Conservation (phyloP, 345 rosid species). For the Boechera retrofracta region DNA sequence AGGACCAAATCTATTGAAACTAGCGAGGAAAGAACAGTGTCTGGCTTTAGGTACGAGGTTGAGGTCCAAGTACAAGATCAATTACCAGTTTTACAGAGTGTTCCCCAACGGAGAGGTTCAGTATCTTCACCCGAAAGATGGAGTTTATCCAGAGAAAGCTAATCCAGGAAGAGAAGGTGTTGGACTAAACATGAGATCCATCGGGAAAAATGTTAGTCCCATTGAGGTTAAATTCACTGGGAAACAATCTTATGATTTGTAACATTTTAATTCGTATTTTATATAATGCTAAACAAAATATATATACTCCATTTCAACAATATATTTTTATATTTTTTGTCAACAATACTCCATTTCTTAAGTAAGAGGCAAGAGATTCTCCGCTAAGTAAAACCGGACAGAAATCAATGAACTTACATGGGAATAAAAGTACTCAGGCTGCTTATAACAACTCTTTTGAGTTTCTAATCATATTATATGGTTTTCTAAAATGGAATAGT, state of each 20-base stretch:
- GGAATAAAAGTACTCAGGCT: too few species aligned
- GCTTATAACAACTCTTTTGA: too few species aligned
- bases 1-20: slow-evolving; percentile 79
- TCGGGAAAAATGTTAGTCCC: slow-evolving; percentile 79
- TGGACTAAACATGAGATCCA: slow-evolving; percentile 72
- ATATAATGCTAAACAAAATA: too few species aligned
- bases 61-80: slow-evolving; percentile 92
- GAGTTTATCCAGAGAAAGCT: slow-evolving; percentile 89
- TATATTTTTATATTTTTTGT: too few species aligned
- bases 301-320: too few species aligned
- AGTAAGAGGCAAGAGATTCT: too few species aligned
- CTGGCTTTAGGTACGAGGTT: slow-evolving; percentile 79
- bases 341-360: too few species aligned
- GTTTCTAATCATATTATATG: too few species aligned
- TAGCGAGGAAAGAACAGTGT: slow-evolving; percentile 92
- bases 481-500: too few species aligned
- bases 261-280: slow-evolving; percentile 22
- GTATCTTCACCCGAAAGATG: slow-evolving; percentile 86
- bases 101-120: slow-evolving; percentile 90
- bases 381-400: too few species aligned
- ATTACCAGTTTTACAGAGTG: slow-evolving; percentile 83
- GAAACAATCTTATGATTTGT: slow-evolving; percentile 77
- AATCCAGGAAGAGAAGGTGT: slow-evolving; percentile 83
- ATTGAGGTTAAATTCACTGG: slow-evolving; percentile 91
- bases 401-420: too few species aligned